These are phyloP conservation scores for Eragrostis curvula DNA, from an alignment of 176 grass and related monocot species.

Conservation along the genomic window DNA sequence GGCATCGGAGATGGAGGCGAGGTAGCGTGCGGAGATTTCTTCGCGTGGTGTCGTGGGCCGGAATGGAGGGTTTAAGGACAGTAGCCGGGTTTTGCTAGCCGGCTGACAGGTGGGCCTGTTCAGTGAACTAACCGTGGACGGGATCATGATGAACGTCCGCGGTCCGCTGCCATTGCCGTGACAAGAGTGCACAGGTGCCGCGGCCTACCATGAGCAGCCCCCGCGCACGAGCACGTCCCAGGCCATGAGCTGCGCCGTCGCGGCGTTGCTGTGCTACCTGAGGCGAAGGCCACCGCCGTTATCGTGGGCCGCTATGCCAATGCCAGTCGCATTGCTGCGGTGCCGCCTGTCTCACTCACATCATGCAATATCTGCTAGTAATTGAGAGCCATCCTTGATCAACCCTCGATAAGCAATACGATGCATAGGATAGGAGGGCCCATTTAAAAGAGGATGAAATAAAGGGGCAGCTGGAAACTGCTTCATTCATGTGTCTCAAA, in stretches of 20 bases:
- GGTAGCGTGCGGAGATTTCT: constrained; percentile 32
- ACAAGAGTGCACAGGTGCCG: neutral
- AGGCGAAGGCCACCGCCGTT: neutral
- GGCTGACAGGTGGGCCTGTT: constrained; percentile 16
- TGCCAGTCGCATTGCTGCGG: neutral
- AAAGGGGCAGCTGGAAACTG: neutral
- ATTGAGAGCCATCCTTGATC: neutral
- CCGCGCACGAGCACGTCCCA: neutral
- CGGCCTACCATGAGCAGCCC: no score
- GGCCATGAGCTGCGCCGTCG: neutral
- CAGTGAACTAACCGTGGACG: neutral
- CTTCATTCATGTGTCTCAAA: neutral
- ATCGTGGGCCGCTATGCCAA: neutral
- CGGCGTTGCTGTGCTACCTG: neutral
- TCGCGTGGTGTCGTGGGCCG: neutral
- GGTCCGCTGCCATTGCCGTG: neutral
- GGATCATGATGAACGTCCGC: neutral
- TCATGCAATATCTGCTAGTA: neutral
- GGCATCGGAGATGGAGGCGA: constrained; percentile 16
- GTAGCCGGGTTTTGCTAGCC: neutral
- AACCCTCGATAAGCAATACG: neutral
- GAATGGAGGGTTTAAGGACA: neutral
- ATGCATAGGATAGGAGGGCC: neutral
- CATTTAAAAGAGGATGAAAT: neutral
- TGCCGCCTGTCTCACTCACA: neutral